Evolutionary conservation across 495 filamentous ascomycete species (phyloP).

Genomic region (Trichoderma asperelloides): DNA sequence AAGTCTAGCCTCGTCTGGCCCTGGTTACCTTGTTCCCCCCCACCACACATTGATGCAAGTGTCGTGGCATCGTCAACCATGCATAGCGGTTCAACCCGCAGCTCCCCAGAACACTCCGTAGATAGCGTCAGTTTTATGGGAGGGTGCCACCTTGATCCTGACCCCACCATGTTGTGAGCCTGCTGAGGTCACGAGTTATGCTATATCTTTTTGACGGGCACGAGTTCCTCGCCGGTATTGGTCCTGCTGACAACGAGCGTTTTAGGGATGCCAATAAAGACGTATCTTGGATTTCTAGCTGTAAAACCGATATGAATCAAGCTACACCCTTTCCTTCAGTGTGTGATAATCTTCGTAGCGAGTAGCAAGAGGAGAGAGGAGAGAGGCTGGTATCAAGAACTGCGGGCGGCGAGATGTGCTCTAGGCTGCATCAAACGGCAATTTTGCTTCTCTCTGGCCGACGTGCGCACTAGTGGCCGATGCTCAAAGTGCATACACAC

Average conservation of each 20-base stretch:
- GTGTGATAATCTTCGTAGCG: too few relatives aligned
- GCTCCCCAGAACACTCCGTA: constrained; percentile 5
- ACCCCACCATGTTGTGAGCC: not conserved
- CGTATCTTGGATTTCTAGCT: too few relatives aligned
- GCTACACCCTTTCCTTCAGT: too few relatives aligned
- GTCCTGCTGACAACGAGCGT: not conserved
- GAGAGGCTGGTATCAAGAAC: too few relatives aligned
- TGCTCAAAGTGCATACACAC: too few relatives aligned
- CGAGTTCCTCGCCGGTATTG: not conserved
- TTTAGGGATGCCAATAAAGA: too few relatives aligned
- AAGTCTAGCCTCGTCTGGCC: not conserved
- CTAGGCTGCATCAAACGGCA: too few relatives aligned
- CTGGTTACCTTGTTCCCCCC: not conserved
- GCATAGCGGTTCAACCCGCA: constrained; percentile 4
- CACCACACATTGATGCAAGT: not conserved
- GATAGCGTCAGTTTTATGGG: not conserved
- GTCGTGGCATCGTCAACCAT: constrained; percentile 8
- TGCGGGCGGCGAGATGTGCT: too few relatives aligned
- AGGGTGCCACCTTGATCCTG: not conserved
- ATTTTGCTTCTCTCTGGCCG: too few relatives aligned
- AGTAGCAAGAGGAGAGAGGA: too few relatives aligned
- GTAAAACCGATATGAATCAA: too few relatives aligned
- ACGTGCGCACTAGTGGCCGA: too few relatives aligned
- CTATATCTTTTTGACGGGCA: not conserved
- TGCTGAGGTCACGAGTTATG: not conserved